Evolutionary conservation across 106 monocot species (phyloP).

Genomic region (Dioscorea alata): DNA sequence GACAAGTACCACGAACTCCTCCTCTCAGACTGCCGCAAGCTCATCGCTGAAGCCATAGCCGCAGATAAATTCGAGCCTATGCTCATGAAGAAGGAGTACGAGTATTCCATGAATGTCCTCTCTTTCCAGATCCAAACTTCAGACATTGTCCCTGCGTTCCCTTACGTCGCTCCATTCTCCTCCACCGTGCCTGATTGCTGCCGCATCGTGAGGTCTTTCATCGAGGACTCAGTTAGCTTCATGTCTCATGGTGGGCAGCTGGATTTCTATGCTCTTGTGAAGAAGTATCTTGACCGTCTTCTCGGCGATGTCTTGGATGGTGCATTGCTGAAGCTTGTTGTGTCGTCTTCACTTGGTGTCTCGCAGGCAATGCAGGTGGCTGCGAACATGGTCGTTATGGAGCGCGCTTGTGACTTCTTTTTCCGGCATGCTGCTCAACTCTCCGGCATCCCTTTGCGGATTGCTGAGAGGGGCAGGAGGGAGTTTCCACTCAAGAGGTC

Average conservation of each 20-base stretch:
- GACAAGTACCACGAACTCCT: slow-evolving; percentile 98
- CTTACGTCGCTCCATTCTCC: slow-evolving; percentile 88
- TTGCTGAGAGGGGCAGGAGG: slow-evolving; percentile 50
- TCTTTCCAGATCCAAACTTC: slow-evolving; percentile 89
- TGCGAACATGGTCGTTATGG: slow-evolving; percentile 88
- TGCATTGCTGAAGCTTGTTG: slow-evolving; percentile 57
- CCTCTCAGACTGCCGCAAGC: slow-evolving; percentile 80
- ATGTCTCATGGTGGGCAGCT: slow-evolving; percentile 89
- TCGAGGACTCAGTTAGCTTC: slow-evolving; percentile 95
- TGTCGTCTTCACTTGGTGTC: slow-evolving; percentile 48
- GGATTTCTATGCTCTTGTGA: slow-evolving; percentile 68
- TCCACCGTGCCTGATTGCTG: slow-evolving; percentile 84
- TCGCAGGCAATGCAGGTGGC: slow-evolving; percentile 97
- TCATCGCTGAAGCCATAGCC: slow-evolving; percentile 69
- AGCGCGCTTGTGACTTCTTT: slow-evolving; percentile 95
- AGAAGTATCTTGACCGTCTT: slow-evolving; percentile 80
- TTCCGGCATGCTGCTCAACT: slow-evolving; percentile 83
- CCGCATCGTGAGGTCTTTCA: slow-evolving; percentile 85
- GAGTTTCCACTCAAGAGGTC: slow-evolving; percentile 79
- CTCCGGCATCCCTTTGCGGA: slow-evolving; percentile 73
- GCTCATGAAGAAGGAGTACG: slow-evolving; percentile 99
- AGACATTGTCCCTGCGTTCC: slow-evolving; percentile 89
- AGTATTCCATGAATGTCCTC: slow-evolving; percentile 97
- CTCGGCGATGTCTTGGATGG: slow-evolving; percentile 74
- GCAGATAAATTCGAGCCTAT: slow-evolving; percentile 88